Evolutionary conservation across 257 asterid genomes (phyloP), one percentile per base, ranked within the genome.

Genomic region (Voacanga thouarsii): DNA sequence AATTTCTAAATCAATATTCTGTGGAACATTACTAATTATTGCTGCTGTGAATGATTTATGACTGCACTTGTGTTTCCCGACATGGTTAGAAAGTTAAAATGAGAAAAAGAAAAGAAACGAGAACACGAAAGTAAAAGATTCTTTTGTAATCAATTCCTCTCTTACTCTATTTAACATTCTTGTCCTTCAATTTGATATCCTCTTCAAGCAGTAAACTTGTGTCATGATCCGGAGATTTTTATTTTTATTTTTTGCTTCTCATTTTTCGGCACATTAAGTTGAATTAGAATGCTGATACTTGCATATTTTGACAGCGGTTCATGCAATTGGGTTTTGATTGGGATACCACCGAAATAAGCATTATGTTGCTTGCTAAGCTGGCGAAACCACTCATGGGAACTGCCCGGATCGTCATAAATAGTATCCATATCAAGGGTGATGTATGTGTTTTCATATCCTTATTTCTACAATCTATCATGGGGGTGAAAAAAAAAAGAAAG

Each of bases 391-490:
- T 90, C 65, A 88, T 86, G 91, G 99, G 99, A 84, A 92, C 98
- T 81, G 99, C 98, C 71, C 90, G 97, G 77, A 92, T 96, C 24
- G 86, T 93, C 74, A 88, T 96, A 53, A 96, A 93, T 84, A 93
- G 91, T 89, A 83, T 96, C 89, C 98, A 96, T 84, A 75, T 96
- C 86, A 96, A 91, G 95, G 99, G 99, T 72, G 92, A 91, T 86
- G 99, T 96, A 90, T 53, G 98, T 88, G 57, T 82, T 81, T n/a
- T 56, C 53, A 59, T 23, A 19, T 28, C 26, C 43, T 49, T 26
- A 12, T 30, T 75, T 51, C 65, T 49, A 24, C 47, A 26, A 43
- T 71, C 67, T 26, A 59, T 78, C 33, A 45, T 37, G 37, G n/a
- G 15, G 5, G 18, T 21, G 16, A 57, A 12, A 63, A 72, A 6